phyloP scores from a whole-genome alignment of 2,329 filamentous ascomycete species.

The Penicillium crustosum region DNA sequence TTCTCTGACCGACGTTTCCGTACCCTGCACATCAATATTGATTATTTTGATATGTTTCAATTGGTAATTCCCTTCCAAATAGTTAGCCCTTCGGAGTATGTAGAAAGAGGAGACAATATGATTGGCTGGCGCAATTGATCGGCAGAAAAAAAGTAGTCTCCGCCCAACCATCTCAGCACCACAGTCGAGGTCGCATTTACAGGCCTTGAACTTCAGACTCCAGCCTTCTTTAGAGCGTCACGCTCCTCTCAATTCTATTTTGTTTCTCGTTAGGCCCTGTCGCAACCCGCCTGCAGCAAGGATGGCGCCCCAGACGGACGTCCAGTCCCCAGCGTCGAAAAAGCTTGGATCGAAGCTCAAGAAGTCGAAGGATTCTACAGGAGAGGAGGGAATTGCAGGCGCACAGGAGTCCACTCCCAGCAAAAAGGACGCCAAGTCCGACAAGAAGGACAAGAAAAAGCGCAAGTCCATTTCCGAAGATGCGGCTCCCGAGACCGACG shows the following conservation, averaged over 20 bases:
- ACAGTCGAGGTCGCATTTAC: constrained; percentile 3
- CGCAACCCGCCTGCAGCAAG: not conserved
- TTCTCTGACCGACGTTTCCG: not conserved
- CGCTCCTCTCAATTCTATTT: not conserved
- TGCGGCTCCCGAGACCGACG: constrained; percentile 19
- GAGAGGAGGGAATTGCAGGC: constrained; percentile 24
- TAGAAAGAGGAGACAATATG: not conserved
- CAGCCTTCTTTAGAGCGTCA: not conserved
- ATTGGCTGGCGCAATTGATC: constrained; percentile 8
- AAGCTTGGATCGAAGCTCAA: constrained; percentile 61
- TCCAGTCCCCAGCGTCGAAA: constrained; percentile 54
- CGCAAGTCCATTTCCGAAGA: constrained; percentile 18
- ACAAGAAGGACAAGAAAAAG: constrained; percentile 28
- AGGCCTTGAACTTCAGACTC: not conserved
- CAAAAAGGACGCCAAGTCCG: constrained; percentile 13
- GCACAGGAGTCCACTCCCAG: constrained; percentile 2
- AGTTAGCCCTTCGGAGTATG: not conserved
- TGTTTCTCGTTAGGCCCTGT: not conserved
- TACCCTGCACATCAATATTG: not conserved
- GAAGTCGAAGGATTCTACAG: constrained; percentile 42
- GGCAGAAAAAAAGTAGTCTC: constrained; percentile 15
- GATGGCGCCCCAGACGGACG: constrained; percentile 7
- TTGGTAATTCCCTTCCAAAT: not conserved
- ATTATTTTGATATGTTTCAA: not conserved
- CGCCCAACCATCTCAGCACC: constrained; percentile 2